Conservation (phyloP, 164 flowering plant genomes). For the Liriodendron chinense region DNA sequence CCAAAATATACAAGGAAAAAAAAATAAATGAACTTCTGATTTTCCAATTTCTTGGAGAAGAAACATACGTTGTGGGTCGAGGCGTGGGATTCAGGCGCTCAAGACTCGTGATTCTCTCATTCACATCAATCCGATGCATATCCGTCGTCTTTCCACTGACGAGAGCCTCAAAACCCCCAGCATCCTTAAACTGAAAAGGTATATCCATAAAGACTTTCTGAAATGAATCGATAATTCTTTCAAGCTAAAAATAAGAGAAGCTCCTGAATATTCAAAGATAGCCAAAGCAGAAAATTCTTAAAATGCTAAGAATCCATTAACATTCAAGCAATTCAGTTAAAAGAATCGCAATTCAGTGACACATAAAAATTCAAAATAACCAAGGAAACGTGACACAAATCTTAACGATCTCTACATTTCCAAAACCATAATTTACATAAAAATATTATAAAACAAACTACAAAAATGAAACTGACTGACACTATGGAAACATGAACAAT, state of each 20-base stretch:
- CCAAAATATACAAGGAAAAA: neutral
- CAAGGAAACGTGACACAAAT: neutral
- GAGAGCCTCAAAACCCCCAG: slow-evolving; percentile 83
- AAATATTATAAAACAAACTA: neutral
- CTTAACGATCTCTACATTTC: neutral
- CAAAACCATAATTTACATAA: neutral
- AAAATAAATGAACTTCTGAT: neutral
- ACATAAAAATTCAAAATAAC: neutral
- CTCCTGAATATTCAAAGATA: too few species aligned
- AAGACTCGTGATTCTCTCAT: slow-evolving; percentile 83
- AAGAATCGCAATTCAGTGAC: neutral
- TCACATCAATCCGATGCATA: slow-evolving; percentile 80
- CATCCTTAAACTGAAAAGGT: slow-evolving; percentile 71
- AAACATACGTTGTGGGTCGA: slow-evolving; percentile 81
- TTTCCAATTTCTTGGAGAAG: neutral
- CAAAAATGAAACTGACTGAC: neutral
- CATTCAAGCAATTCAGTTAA: neutral
- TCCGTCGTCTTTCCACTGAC: slow-evolving; percentile 74
- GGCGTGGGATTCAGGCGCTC: slow-evolving; percentile 93
- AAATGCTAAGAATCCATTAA: neutral
- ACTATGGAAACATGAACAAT: neutral
- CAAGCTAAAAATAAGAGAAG: too few species aligned
- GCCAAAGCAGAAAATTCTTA: neutral
- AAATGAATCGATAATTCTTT: too few species aligned
- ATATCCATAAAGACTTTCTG: too few species aligned